Percentiles rank a stretch among this genome's conserved stretches.
phyloP scores from a whole-genome alignment of 495 filamentous ascomycete genomes.

The Xylaria curta region DNA sequence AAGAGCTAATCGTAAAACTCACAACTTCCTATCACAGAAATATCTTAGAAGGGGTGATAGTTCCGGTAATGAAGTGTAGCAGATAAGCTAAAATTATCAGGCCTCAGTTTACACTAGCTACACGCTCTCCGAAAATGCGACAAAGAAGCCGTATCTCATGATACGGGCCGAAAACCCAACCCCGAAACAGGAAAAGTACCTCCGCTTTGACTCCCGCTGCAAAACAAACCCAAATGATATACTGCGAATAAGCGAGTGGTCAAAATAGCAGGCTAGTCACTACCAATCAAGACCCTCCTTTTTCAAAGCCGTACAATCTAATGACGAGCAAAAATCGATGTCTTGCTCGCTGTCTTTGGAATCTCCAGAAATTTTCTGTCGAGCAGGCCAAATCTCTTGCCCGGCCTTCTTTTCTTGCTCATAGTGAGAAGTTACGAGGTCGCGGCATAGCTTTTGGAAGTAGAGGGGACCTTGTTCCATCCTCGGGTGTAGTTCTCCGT shows the following conservation, averaged over 20 bases:
- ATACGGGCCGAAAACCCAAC: not conserved
- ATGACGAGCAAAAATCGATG: slow-evolving; percentile 20
- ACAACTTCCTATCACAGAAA: not conserved
- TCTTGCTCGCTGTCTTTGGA: slow-evolving; percentile 17
- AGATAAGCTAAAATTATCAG: not conserved
- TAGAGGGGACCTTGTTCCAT: slow-evolving; percentile 54
- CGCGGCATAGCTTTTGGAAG: slow-evolving; percentile 54
- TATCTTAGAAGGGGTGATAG: not conserved
- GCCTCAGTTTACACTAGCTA: not conserved
- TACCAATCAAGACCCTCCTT: slow-evolving; percentile 29
- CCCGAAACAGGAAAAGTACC: slow-evolving; percentile 10
- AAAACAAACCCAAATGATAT: not conserved
- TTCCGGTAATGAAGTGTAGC: not conserved
- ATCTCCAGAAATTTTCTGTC: slow-evolving; percentile 31
- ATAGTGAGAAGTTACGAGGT: slow-evolving; percentile 48
- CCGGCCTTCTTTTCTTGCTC: slow-evolving; percentile 48
- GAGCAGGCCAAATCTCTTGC: slow-evolving; percentile 57
- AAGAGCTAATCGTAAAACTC: not conserved
- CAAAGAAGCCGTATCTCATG: not conserved
- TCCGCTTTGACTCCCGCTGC: slow-evolving; percentile 15
- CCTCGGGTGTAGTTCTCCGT: slow-evolving; percentile 53
- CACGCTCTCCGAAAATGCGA: not conserved
- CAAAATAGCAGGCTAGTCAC: not conserved
- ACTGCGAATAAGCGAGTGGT: not conserved
- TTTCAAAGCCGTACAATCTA: slow-evolving; percentile 17